phyloP scores from a whole-genome alignment of 305 asterid species.

The Fraxinus paxiana region DNA sequence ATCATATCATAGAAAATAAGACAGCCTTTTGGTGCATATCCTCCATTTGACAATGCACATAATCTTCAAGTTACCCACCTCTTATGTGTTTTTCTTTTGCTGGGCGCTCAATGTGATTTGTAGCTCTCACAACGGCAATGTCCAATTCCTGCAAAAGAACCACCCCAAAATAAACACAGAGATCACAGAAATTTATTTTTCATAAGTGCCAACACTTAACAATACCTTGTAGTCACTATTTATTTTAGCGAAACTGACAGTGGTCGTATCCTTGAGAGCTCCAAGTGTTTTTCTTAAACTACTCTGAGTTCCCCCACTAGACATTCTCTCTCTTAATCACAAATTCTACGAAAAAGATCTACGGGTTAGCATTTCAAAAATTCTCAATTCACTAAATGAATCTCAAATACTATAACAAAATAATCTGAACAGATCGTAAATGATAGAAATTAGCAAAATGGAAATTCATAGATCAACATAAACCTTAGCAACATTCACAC shows the following conservation, averaged over 20 bases:
- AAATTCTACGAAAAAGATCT: constrained; percentile 29
- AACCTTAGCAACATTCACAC: not conserved
- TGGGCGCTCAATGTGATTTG: constrained; percentile 90
- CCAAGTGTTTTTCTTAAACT: constrained; percentile 92
- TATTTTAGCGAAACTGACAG: constrained; percentile 92
- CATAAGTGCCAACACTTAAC: not conserved
- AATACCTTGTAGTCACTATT: constrained; percentile 88
- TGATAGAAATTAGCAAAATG: not conserved
- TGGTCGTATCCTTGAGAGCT: constrained; percentile 87
- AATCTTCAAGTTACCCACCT: constrained; percentile 37
- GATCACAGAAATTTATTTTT: constrained; percentile 7
- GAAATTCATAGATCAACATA: constrained; percentile 1
- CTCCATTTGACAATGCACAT: not conserved
- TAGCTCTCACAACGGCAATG: constrained; percentile 93
- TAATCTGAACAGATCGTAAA: not conserved
- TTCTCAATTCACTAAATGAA: constrained; percentile 25
- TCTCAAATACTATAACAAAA: constrained; percentile 11
- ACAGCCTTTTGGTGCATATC: not conserved
- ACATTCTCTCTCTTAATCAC: constrained; percentile 50
- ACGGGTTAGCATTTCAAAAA: constrained; percentile 1
- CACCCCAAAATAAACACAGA: not conserved
- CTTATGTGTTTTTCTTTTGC: constrained; percentile 86
- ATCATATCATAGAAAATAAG: constrained; percentile 7
- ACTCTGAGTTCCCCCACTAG: constrained; percentile 76
- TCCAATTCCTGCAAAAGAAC: constrained; percentile 65